Conservation (phyloP, 306 rosid species). For the Morella rubra region DNA sequence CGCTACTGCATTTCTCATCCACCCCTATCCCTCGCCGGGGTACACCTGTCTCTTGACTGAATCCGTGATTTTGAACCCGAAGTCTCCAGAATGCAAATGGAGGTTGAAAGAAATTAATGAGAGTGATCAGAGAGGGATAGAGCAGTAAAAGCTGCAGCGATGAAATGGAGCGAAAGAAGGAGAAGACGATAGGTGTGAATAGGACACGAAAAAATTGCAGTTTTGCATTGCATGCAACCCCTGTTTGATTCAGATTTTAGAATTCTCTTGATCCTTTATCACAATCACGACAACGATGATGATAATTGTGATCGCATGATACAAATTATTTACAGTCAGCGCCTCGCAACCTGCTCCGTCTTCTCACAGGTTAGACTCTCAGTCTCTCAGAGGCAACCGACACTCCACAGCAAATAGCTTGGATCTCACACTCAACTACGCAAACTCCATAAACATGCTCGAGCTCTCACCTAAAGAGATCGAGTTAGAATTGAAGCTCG, state of each 20-base stretch:
- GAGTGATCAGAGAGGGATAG: constrained; percentile 23
- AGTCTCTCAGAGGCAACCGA: neutral
- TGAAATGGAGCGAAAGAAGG: constrained; percentile 38
- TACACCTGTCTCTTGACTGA: neutral
- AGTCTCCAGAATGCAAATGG: constrained; percentile 1
- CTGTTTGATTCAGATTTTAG: constrained; percentile 31
- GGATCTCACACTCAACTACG: neutral
- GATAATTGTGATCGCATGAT: neutral
- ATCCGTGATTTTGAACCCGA: neutral
- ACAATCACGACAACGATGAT: neutral
- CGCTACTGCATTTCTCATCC: constrained; percentile 1
- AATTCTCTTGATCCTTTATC: constrained; percentile 16
- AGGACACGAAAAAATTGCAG: constrained; percentile 22
- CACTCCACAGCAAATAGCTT: neutral
- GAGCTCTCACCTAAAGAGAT: neutral
- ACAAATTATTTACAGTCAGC: neutral
- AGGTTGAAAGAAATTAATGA: constrained; percentile 33
- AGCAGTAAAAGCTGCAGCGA: constrained; percentile 23
- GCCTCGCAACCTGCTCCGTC: neutral
- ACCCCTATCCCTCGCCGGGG: neutral
- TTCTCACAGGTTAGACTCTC: neutral
- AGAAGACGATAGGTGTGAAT: constrained; percentile 48
- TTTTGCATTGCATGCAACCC: constrained; percentile 41
- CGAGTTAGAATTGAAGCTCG: neutral
- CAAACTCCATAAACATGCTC: neutral